phyloP scores from a whole-genome alignment of 805 yeast species.

The Candida fluviatilis region DNA sequence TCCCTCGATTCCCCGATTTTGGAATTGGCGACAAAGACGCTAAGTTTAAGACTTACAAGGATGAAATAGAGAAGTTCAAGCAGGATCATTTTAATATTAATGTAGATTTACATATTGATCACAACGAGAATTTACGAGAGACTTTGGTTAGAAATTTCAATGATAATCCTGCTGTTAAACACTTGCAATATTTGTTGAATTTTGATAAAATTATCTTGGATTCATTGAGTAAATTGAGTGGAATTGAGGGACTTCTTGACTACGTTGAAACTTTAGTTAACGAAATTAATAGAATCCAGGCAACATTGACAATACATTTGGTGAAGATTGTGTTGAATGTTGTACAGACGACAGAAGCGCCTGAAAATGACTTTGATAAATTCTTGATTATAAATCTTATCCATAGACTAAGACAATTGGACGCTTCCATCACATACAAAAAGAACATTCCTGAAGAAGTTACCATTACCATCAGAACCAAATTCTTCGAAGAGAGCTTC shows the following conservation, averaged over 20 bases:
- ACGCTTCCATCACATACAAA: background rate
- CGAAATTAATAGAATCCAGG: conserved; percentile 19
- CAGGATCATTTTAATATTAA: background rate
- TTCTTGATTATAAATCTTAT: conserved; percentile 17
- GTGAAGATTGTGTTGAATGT: conserved; percentile 11
- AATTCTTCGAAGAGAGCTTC: conserved; percentile 31
- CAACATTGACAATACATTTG: conserved; percentile 13
- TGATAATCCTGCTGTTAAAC: conserved; percentile 4
- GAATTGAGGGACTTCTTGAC: conserved; percentile 4
- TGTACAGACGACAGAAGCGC: conserved; percentile 4
- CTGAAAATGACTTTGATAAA: conserved; percentile 16
- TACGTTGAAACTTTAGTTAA: conserved; percentile 1
- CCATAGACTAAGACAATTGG: conserved; percentile 7
- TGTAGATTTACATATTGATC: conserved; percentile 3
- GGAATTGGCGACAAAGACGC: background rate
- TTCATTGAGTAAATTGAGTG: background rate
- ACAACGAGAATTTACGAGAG: background rate
- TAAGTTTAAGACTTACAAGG: background rate
- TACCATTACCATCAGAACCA: conserved; percentile 22
- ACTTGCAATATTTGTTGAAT: conserved; percentile 7
- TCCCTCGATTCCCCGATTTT: conserved; percentile 18
- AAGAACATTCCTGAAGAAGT: conserved; percentile 14
- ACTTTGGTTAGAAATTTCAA: conserved; percentile 6
- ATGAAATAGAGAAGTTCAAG: conserved; percentile 5
- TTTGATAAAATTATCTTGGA: conserved; percentile 5